Evolutionary conservation across 2,329 filamentous ascomycete species (phyloP), one percentile per base, ranked within the genome.

Genomic region (Coniosporium tulheliwenetii): DNA sequence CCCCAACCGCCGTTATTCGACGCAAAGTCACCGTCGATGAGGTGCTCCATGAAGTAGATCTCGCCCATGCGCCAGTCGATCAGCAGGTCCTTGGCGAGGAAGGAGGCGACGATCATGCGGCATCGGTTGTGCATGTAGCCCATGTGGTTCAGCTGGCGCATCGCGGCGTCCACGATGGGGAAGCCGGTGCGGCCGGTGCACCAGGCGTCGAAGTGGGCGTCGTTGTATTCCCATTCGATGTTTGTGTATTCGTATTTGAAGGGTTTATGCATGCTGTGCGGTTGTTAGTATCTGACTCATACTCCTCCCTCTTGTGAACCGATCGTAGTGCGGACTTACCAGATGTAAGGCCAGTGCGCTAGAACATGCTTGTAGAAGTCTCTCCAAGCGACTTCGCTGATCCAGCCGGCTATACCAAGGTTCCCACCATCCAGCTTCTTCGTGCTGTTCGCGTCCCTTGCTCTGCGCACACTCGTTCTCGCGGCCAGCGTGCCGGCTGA

Each of bases 361-460:
- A 94, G 62, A 2, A 94, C 82, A 55, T 91, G 83, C 52, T 79
- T 85, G 62, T 93, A 93, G 52, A 93, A 93, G 52, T 93, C 85
- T 10, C 85, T 69, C 85, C 85, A 91, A 0, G 83, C 85, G 3
- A 93, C 69, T 57, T 93, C 85, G 40, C 78, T 78, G 47, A 91
- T 85, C 84, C 84, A 93, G 0, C 69, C 67, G 39, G 71, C 66
- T 42, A 83, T 79, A 0, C 82, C 83, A 12, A 73, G 60, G 14
- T 71, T 69, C 0, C 81, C 80, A 1, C 65, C 73, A 44, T 85
- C 74, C 1, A 93, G 67, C 43, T 75, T 67, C 29, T 66, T 75
- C 1, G 71, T 72, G 19, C 64, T 75, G 50, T 84, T 83, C 29
- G 64, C 61, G 41, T 76, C 70, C 30, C 74, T 68, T 0, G 84